phyloP scores from a whole-genome alignment of 2,329 filamentous ascomycete genomes.

The Ophiosphaerella narmari region DNA sequence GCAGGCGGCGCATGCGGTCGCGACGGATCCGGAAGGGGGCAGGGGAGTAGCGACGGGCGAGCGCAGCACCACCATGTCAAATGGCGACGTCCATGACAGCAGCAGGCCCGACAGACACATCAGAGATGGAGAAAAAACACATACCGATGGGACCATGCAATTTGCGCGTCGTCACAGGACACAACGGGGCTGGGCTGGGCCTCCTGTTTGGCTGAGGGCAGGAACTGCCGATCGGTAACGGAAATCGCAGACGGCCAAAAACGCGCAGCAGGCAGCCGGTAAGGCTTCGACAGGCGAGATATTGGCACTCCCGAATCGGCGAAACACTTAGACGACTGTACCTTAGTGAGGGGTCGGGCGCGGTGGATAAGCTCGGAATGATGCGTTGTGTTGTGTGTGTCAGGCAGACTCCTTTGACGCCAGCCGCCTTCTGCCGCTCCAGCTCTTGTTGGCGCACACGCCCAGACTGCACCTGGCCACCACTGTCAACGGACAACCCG shows the following conservation, averaged over 20 bases:
- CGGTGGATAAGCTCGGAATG: constrained; percentile 46
- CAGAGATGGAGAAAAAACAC: constrained; percentile 25
- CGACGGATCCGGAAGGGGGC: constrained; percentile 27
- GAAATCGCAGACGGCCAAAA: constrained; percentile 15
- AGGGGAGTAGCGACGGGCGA: constrained; percentile 23
- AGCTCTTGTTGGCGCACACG: constrained; percentile 5
- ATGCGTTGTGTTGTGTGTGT: constrained; percentile 40
- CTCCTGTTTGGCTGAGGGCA: constrained; percentile 43
- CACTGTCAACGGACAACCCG: no score
- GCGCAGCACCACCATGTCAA: constrained; percentile 23
- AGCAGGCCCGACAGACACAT: constrained; percentile 7
- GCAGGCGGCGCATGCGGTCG: constrained; percentile 31
- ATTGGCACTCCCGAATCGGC: constrained; percentile 40
- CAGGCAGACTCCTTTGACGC: constrained; percentile 26
- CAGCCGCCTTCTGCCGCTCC: constrained; percentile 20
- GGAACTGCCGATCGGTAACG: constrained; percentile 42
- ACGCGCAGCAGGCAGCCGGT: constrained; percentile 32
- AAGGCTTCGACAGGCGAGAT: constrained; percentile 36
- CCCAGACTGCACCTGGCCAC: constrained; percentile 13
- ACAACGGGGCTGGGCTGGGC: constrained; percentile 44
- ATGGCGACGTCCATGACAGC: constrained; percentile 10
- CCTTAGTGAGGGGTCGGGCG: constrained; percentile 36
- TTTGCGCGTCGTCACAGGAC: constrained; percentile 46
- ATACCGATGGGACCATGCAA: constrained; percentile 45
- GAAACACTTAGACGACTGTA: constrained; percentile 23